These are phyloP conservation scores for Blastosporella zonata DNA, from an alignment of 1,284 basidiomycete genomes.

Conservation along the genomic window DNA sequence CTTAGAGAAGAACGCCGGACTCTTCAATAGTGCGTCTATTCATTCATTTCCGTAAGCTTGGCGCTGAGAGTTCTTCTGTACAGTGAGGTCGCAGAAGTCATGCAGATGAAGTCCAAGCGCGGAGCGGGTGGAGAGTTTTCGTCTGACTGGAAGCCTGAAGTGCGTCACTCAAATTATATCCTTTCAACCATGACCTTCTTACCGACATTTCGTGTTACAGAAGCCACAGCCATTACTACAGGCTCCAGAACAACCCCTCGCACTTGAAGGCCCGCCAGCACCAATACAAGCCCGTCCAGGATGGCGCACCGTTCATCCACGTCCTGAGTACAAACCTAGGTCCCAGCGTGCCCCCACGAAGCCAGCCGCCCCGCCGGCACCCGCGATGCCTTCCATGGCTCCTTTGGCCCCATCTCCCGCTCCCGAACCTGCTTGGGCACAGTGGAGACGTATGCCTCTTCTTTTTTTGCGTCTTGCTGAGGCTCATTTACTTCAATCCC, in stretches of 20 bases:
- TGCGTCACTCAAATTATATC: background rate
- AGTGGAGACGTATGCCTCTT: constrained; percentile 13
- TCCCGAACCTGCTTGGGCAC: constrained; percentile 13
- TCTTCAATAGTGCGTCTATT: constrained; percentile 58
- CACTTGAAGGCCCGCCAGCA: constrained; percentile 2
- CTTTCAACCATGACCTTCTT: background rate
- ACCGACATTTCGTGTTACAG: background rate
- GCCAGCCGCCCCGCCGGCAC: background rate
- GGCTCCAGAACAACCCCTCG: background rate
- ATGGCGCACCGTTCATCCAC: constrained; percentile 14
- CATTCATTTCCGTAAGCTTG: background rate
- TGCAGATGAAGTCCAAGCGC: constrained; percentile 16
- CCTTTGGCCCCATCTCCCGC: background rate
- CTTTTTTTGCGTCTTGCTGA: background rate
- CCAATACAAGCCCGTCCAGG: constrained; percentile 6
- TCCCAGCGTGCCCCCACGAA: background rate
- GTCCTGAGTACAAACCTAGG: constrained; percentile 6
- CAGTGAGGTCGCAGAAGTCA: constrained; percentile 15
- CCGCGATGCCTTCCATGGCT: background rate
- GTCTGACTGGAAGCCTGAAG: constrained; percentile 10
- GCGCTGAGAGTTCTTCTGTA: background rate
- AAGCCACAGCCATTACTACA: background rate
- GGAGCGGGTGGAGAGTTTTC: constrained; percentile 14
- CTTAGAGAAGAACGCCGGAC: constrained; percentile 67
- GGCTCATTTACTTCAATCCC: background rate